These are phyloP conservation scores for Blastobotrys buckinghamii DNA, from an alignment of 1,139 yeast species.

Conservation along the genomic window DNA sequence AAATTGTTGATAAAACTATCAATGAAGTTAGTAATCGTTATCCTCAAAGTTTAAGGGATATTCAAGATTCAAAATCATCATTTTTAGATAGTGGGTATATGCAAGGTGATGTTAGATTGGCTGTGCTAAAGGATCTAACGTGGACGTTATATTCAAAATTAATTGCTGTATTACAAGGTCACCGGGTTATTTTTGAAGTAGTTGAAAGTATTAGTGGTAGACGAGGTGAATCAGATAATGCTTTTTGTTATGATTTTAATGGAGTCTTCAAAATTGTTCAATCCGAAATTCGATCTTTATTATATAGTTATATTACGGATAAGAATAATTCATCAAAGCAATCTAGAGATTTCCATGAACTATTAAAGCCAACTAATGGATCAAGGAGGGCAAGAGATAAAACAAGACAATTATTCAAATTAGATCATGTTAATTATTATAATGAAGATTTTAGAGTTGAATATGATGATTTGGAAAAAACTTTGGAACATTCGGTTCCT, in stretches of 20 bases:
- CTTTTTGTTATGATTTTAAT: slow-evolving; percentile 41
- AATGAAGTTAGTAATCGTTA: slow-evolving; percentile 57
- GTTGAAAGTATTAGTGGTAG: slow-evolving; percentile 34
- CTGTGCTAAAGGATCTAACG: slow-evolving; percentile 62
- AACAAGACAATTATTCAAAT: slow-evolving; percentile 21
- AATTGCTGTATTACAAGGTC: slow-evolving; percentile 62
- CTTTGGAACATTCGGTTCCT: slow-evolving; percentile 33
- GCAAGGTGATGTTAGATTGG: slow-evolving; percentile 46
- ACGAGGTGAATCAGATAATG: slow-evolving; percentile 15
- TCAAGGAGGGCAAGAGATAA: slow-evolving; percentile 14
- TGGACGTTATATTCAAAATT: slow-evolving; percentile 60
- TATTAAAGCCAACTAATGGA: slow-evolving; percentile 7
- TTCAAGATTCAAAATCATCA: slow-evolving; percentile 8
- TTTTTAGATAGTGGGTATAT: slow-evolving; percentile 18
- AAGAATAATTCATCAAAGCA: slow-evolving; percentile 11
- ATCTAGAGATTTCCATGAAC: slow-evolving; percentile 10
- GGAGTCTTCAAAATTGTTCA: slow-evolving; percentile 55
- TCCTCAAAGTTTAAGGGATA: slow-evolving; percentile 34
- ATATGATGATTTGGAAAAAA: slow-evolving; percentile 22
- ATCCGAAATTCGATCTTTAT: slow-evolving; percentile 51
- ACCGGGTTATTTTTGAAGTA: slow-evolving; percentile 58
- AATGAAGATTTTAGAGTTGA: slow-evolving; percentile 26
- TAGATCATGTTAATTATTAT: slow-evolving; percentile 22
- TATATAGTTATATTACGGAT: slow-evolving; percentile 51
- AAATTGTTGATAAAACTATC: slow-evolving; percentile 53